Evolutionary conservation across 768 basidiomycete genomes (phyloP).

Genomic region (Cubamyces lactineus): DNA sequence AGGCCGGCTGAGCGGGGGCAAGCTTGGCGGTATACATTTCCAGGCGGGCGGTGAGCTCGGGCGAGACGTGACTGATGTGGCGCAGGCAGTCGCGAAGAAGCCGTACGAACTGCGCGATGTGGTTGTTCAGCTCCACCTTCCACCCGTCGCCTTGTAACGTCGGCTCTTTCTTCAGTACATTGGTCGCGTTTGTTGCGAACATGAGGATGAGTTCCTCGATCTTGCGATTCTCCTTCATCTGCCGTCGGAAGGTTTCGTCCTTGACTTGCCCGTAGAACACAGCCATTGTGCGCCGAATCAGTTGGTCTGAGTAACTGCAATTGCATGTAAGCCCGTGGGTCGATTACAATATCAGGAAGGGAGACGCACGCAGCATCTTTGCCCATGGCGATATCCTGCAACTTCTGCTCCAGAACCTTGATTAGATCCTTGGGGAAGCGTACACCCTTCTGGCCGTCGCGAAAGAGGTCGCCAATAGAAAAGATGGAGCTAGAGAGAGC

Average conservation of each 20-base stretch:
- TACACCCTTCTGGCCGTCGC: slow-evolving; percentile 81
- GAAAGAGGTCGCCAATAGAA: slow-evolving; percentile 75
- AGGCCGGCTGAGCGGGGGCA: slow-evolving; percentile 55
- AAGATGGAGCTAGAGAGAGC: slow-evolving; percentile 61
- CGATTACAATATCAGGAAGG: not conserved
- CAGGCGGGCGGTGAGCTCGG: slow-evolving; percentile 79
- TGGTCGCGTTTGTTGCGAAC: slow-evolving; percentile 91
- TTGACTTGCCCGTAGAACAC: slow-evolving; percentile 92
- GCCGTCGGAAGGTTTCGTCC: slow-evolving; percentile 80
- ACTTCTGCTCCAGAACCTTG: slow-evolving; percentile 85
- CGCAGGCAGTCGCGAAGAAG: slow-evolving; percentile 82
- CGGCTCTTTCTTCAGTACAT: slow-evolving; percentile 88
- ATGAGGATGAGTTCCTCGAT: slow-evolving; percentile 96
- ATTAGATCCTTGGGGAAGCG: slow-evolving; percentile 94
- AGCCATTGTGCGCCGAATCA: slow-evolving; percentile 87
- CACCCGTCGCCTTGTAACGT: slow-evolving; percentile 82
- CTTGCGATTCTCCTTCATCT: slow-evolving; percentile 96
- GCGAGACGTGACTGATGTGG: slow-evolving; percentile 73
- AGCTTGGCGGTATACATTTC: slow-evolving; percentile 86
- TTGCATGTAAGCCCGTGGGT: not conserved
- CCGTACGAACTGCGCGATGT: slow-evolving; percentile 87
- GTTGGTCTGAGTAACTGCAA: slow-evolving; percentile 83
- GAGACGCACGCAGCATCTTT: slow-evolving; percentile 81
- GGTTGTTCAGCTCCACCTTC: slow-evolving; percentile 92
- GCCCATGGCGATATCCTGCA: slow-evolving; percentile 94